These are phyloP conservation scores for Agaricus subrufescens DNA, from an alignment of 768 basidiomycete species.

Conservation along the genomic window DNA sequence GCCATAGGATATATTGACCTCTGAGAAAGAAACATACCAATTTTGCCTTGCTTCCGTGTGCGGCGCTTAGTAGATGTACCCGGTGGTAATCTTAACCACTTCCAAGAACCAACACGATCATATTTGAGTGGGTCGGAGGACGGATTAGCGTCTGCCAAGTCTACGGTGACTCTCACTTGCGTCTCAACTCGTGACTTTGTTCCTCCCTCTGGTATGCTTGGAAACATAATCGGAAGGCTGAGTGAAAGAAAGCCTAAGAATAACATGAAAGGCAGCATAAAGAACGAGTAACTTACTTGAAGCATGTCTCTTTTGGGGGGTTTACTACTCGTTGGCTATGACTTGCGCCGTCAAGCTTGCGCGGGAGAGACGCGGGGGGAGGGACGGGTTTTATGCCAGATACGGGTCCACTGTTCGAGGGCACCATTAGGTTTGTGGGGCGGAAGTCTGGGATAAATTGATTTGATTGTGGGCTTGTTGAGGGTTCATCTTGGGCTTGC, in stretches of 20 bases:
- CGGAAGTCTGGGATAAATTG: constrained; percentile 23
- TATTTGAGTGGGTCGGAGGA: constrained; percentile 60
- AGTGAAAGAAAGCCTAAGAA: constrained; percentile 11
- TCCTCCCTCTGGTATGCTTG: constrained; percentile 76
- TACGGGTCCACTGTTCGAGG: constrained; percentile 34
- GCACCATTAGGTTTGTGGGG: constrained; percentile 24
- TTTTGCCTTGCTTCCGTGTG: constrained; percentile 79
- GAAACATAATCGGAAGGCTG: constrained; percentile 79
- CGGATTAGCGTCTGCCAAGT: constrained; percentile 67
- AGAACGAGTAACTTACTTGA: constrained; percentile 48
- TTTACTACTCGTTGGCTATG: constrained; percentile 57
- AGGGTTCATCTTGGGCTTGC: constrained; percentile 18
- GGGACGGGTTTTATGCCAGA: constrained; percentile 60
- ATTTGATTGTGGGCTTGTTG: constrained; percentile 15
- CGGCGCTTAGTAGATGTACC: constrained; percentile 83
- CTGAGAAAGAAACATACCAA: constrained; percentile 42
- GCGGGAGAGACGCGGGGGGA: constrained; percentile 56
- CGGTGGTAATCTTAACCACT: constrained; percentile 75
- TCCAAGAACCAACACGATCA: constrained; percentile 86
- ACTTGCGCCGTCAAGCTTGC: constrained; percentile 47
- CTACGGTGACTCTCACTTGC: constrained; percentile 81
- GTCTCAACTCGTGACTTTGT: constrained; percentile 95
- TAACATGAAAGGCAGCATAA: background rate
- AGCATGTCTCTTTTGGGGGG: constrained; percentile 72
- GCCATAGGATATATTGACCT: background rate